These are phyloP conservation scores for Ophiocordyceps camponoti-saundersi DNA, from an alignment of 2,329 filamentous ascomycete species.

Conservation along the genomic window DNA sequence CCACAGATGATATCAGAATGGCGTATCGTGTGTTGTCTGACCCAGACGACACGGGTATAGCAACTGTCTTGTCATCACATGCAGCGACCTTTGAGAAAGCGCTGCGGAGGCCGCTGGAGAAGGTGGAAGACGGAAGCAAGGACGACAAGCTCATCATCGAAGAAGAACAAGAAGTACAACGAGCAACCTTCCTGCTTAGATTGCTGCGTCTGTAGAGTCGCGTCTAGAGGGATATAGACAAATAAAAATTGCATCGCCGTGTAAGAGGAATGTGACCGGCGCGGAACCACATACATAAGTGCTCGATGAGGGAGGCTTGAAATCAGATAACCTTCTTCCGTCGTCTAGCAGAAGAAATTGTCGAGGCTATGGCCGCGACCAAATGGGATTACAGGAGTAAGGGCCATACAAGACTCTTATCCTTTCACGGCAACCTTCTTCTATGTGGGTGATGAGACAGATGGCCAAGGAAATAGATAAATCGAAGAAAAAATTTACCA, in stretches of 20 bases:
- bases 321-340: too few relatives aligned
- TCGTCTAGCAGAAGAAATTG: too few relatives aligned
- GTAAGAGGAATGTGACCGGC: background rate
- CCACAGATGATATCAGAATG: conserved; percentile 92
- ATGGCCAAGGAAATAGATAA: background rate
- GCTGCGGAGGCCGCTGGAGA: conserved; percentile 57
- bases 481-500: conserved; percentile 36
- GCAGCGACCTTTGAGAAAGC: conserved; percentile 56
- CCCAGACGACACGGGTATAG: conserved; percentile 58
- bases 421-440: background rate
- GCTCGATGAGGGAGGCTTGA: too few relatives aligned
- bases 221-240: background rate
- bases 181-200: conserved; percentile 62
- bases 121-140: conserved; percentile 9
- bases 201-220: conserved; percentile 51
- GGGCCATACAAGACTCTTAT: background rate
- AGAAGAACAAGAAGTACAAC: conserved; percentile 75
- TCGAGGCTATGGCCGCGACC: too few relatives aligned
- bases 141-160: conserved; percentile 44
- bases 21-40: conserved; percentile 72
- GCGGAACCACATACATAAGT: too few relatives aligned
- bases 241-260: background rate
- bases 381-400: too few relatives aligned
- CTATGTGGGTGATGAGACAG: background rate
- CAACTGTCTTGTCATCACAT: conserved; percentile 52